Evolutionary conservation across 805 yeast genomes (phyloP).

Genomic region (Cyberlindnera xylosilytica): DNA sequence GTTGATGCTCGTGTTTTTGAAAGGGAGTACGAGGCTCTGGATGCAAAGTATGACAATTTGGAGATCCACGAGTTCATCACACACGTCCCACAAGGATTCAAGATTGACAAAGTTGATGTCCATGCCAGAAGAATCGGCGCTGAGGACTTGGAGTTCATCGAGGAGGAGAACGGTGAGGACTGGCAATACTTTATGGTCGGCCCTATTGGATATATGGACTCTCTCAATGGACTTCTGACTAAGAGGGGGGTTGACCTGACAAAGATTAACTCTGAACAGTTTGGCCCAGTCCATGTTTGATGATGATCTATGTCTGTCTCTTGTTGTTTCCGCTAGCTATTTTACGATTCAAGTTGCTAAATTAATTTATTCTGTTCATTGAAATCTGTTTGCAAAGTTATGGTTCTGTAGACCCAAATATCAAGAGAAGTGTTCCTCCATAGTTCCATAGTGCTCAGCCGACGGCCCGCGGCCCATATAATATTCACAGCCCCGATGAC

Average conservation of each 20-base stretch:
- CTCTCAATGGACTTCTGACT: constrained; percentile 4
- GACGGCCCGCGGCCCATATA: too few relatives aligned
- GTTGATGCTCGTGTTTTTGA: constrained; percentile 16
- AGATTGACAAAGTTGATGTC: not conserved
- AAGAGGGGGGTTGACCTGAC: constrained; percentile 11
- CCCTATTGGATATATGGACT: constrained; percentile 22
- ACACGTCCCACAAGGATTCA: not conserved
- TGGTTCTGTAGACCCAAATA: too few relatives aligned
- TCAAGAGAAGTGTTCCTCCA: too few relatives aligned
- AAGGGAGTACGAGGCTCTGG: constrained; percentile 11
- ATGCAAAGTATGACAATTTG: constrained; percentile 12
- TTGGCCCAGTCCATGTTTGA: constrained; percentile 23
- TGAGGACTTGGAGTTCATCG: constrained; percentile 9
- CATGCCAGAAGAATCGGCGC: not conserved
- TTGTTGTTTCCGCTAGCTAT: too few relatives aligned
- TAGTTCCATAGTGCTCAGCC: too few relatives aligned
- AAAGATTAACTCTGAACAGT: constrained; percentile 23
- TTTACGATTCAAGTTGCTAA: too few relatives aligned
- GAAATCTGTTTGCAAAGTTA: too few relatives aligned
- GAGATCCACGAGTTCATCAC: constrained; percentile 18
- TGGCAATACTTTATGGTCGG: constrained; percentile 24
- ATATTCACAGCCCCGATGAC: too few relatives aligned
- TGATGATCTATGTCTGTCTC: too few relatives aligned
- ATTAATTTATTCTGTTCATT: too few relatives aligned
- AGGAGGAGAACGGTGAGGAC: constrained; percentile 6